Conservation (phyloP, 2,329 filamentous ascomycete genomes). For the Xylariaceae sp. region DNA sequence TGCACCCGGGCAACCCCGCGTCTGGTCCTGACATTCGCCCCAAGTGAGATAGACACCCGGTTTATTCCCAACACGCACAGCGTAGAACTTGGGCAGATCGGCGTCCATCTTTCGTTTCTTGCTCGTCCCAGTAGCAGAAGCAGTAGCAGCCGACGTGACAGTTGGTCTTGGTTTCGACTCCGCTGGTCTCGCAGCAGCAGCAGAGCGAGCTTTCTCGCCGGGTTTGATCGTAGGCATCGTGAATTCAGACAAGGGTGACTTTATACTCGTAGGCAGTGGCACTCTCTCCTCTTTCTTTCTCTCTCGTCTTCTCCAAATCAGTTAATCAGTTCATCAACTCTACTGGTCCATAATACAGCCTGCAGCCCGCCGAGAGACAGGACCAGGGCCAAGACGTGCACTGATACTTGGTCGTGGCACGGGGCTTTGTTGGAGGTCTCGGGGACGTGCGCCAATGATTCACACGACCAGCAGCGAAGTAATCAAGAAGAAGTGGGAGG, state of each 20-base stretch:
- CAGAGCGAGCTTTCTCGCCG: conserved; percentile 16
- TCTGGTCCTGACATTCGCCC: conserved; percentile 57
- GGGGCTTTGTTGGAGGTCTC: conserved; percentile 24
- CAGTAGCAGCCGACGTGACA: conserved; percentile 1
- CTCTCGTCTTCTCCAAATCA: conserved; percentile 1
- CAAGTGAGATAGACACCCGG: conserved; percentile 60
- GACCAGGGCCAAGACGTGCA: conserved; percentile 2
- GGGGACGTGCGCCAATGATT: conserved; percentile 12
- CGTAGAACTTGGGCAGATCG: conserved; percentile 54
- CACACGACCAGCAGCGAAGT: conserved; percentile 16
- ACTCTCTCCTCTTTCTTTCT: too few relatives aligned
- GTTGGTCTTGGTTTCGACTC: conserved; percentile 13
- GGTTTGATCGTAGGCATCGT: conserved; percentile 25
- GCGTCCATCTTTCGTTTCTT: conserved; percentile 47
- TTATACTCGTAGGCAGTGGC: not conserved
- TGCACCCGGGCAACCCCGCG: conserved; percentile 57
- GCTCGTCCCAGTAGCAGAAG: conserved; percentile 19
- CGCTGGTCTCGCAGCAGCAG: not conserved
- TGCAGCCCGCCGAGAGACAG: conserved; percentile 12
- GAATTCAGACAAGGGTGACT: conserved; percentile 7
- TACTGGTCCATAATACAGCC: conserved; percentile 25
- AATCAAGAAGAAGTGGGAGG: too few relatives aligned
- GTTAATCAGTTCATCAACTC: conserved; percentile 8
- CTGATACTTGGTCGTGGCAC: conserved; percentile 24
- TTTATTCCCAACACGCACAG: conserved; percentile 50